Base-by-base conservation (phyloP, 2,329 filamentous ascomycete species). In the Phyllosticta paracitricarpa region DNA sequence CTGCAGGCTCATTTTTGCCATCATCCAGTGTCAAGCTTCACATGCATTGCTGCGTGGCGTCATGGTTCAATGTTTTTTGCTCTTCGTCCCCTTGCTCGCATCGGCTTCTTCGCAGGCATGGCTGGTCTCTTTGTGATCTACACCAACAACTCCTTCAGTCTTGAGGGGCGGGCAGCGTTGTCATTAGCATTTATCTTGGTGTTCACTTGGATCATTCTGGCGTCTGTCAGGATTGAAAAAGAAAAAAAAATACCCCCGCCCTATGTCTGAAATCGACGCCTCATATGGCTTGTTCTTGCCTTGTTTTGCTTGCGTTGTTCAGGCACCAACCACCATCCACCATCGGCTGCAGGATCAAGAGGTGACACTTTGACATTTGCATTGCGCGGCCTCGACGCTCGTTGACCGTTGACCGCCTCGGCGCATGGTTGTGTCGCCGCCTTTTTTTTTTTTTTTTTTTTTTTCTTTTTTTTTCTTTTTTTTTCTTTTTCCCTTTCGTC, bases 11-110 rank as follows among this genome's bases (percentile, higher is more conserved):
- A 28, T 24, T 61, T 40, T 56, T 33, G 56, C 51, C 60, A 40
- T 40, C 10, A 17, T 61, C 56, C 28, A 61, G 26, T 54, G 56
- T 61, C 59, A 48, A 40, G 54, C 59, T 22, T 26, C 51, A 54
- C 59, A 57, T 57, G 59, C 59, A 61, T 61, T 35, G 59, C 52
- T 57, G 59, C 59, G 54, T 57, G 59, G 59, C 59, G 59, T 54
- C 53, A 40, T 60, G 58, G 58, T 60, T 60, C 58, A 54, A 57
- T 61, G 54, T 57, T 54, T 54, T 35, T 40, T n/a, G 25, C 56
- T 55, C 48, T 55, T 12, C n/a, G 24, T 61, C 54, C 55, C 25
- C 25, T 26, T 54, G 19, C 22, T 57, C 56, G 28, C 40, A 22
- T 61, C 51, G 17, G 28, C 28, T 24, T 51, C 56, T 54, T 28